A percentile compares a stretch with the other conserved stretches of the same genome.
phyloP scores from a whole-genome alignment of 192 early-diverging fungal species.

The Entomortierella beljakovae region DNA sequence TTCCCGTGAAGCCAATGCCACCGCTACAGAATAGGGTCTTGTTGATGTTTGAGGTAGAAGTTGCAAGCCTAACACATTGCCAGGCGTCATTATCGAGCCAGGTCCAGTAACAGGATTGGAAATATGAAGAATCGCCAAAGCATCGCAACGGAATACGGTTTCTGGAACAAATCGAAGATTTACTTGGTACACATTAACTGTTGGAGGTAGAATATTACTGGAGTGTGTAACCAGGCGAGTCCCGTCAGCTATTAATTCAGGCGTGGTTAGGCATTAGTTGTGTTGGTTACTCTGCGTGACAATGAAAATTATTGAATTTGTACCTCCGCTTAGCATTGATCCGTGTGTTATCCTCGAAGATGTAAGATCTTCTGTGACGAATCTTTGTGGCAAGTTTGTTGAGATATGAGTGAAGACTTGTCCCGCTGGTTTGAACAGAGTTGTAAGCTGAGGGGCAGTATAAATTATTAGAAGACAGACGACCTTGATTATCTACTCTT shows the following conservation, averaged over 20 bases:
- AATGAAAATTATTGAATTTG: no score
- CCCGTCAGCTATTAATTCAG: conserved; percentile 21
- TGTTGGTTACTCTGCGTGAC: neutral
- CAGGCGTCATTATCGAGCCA: conserved; percentile 34
- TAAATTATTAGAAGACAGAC: neutral
- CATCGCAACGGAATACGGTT: conserved; percentile 25
- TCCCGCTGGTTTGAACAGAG: conserved; percentile 32
- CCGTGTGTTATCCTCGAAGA: conserved; percentile 49
- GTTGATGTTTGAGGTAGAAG: conserved; percentile 25
- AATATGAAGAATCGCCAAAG: conserved; percentile 35
- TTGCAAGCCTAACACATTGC: conserved; percentile 25
- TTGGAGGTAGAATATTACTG: conserved; percentile 18
- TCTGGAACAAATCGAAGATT: conserved; percentile 49
- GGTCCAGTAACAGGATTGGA: conserved; percentile 38
- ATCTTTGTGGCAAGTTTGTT: conserved; percentile 18
- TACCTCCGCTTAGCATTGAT: conserved; percentile 41
- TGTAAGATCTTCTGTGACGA: conserved; percentile 17
- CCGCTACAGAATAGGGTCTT: conserved; percentile 30
- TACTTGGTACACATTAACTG: conserved; percentile 35
- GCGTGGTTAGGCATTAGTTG: neutral
- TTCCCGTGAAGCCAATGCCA: conserved; percentile 31
- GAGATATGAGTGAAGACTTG: conserved; percentile 32
- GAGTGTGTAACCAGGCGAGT: conserved; percentile 31
- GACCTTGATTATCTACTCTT: no score
- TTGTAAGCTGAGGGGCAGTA: conserved; percentile 22